A percentile compares a stretch with the other conserved stretches of the same genome.
Conservation (phyloP, 2,329 filamentous ascomycete species). For the Trichoderma lentiforme region DNA sequence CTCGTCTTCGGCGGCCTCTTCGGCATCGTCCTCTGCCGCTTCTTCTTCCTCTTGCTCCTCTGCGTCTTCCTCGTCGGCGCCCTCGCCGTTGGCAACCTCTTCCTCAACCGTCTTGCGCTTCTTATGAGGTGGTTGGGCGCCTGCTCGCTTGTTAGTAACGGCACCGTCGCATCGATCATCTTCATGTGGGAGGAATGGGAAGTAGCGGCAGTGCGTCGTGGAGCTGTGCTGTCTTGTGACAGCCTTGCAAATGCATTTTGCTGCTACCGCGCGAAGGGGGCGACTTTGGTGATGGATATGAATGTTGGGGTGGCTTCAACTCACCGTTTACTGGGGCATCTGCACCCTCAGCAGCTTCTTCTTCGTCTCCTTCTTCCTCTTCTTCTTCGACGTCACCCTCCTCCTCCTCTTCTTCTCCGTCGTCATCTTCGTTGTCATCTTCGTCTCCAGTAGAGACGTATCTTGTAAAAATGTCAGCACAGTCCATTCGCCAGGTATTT, state of each 20-base stretch:
- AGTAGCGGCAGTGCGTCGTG: background rate
- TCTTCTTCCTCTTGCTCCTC: slow-evolving; percentile 26
- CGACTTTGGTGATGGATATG: background rate
- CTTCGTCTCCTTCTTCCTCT: slow-evolving; percentile 31
- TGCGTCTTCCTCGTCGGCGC: slow-evolving; percentile 33
- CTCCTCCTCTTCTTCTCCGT: slow-evolving; percentile 39
- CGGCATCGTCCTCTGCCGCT: slow-evolving; percentile 24
- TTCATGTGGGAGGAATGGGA: background rate
- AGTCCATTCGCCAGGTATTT: background rate
- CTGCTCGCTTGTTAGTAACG: slow-evolving; percentile 16
- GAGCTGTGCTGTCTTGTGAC: background rate
- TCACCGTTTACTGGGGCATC: slow-evolving; percentile 38
- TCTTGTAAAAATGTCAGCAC: slow-evolving; percentile 24
- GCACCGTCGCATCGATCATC: background rate
- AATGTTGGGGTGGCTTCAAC: slow-evolving; percentile 15
- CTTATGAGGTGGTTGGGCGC: slow-evolving; percentile 47
- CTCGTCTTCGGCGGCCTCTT: slow-evolving; percentile 26
- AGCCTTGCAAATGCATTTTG: background rate
- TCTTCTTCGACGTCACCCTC: slow-evolving; percentile 24
- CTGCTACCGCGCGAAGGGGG: background rate
- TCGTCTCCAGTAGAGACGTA: slow-evolving; percentile 40
- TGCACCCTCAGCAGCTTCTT: slow-evolving; percentile 23
- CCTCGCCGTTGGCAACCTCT: slow-evolving; percentile 34
- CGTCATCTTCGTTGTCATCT: slow-evolving; percentile 39
- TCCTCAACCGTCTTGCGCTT: slow-evolving; percentile 46